Base-by-base conservation (phyloP, 148 eudicot genomes). In the Chenopodium suecicum region DNA sequence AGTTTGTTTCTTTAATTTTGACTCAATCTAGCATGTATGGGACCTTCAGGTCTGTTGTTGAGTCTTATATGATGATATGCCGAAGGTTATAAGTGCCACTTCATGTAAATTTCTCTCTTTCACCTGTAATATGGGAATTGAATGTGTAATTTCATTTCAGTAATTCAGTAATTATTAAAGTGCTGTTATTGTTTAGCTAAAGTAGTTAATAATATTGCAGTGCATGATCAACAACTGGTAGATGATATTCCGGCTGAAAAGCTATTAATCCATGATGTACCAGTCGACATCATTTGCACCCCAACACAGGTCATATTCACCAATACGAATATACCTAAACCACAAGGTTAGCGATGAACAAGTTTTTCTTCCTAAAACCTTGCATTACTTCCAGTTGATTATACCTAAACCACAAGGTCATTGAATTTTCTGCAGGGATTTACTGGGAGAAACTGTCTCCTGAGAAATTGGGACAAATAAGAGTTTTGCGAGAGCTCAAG, bases 401-500 rank as follows among this genome's bases (percentile, higher is more conserved):
- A 34, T 31, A 31, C 32, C 19, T 65, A 4, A 62, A 41, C 44
- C 7, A 41, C 44, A 41, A 41, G 44, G 44, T 41, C n/a, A 3
- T 4, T 14, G 17, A 47, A 2, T 47, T 56, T 76, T 1, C 34
- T 70, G 62, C 62, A 95, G 98, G 98, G 64, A 95, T 95, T 27
- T 95, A 95, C 85, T 93, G 98, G 98, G 97, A 95, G 56, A 93
- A 87, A 80, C 84, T 95, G 75, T 95, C 98, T 47, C 96, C 97
- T 0, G 97, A 95, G 85, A 95, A 95, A 82, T 86, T 95, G 80
- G 83, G 94, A 52, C 96, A 93, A 80, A 88, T 93, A 56, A 84
- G 84, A 77, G 86, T 95, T 81, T 89, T 95, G 68, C 80, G 92
- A 81, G 91, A 91, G 90, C 90, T 95, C 69, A 95, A 95, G 87